Evolutionary conservation across 768 basidiomycete species (phyloP).

Genomic region (Rhodotorula kratochvilovae): DNA sequence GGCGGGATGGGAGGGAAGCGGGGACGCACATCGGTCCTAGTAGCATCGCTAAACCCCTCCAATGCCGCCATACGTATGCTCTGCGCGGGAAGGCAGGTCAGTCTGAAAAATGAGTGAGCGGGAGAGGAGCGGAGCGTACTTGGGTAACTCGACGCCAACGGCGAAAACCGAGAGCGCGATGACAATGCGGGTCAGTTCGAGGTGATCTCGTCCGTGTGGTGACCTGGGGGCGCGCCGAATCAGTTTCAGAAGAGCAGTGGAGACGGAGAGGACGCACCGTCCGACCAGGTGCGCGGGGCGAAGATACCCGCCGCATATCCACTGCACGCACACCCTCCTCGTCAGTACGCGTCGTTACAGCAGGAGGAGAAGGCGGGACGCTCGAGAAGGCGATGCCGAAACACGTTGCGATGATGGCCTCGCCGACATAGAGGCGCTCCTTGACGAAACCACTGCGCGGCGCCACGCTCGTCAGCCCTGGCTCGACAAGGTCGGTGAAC

Average conservation of each 20-base stretch:
- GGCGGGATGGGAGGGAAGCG: background rate
- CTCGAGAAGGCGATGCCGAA: constrained; percentile 62
- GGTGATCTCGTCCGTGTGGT: constrained; percentile 67
- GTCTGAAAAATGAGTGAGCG: background rate
- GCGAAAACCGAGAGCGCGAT: constrained; percentile 96
- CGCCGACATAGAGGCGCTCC: constrained; percentile 88
- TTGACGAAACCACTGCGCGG: constrained; percentile 60
- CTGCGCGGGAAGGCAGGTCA: constrained; percentile 48
- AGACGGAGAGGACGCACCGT: background rate
- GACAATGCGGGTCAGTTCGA: constrained; percentile 87
- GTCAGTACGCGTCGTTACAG: background rate
- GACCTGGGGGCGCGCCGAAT: constrained; percentile 2
- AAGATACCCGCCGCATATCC: constrained; percentile 43
- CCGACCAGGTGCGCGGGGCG: constrained; percentile 40
- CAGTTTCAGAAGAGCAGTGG: background rate
- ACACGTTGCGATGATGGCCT: constrained; percentile 91
- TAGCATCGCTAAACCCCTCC: constrained; percentile 80
- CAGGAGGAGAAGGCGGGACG: background rate
- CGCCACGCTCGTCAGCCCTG: background rate
- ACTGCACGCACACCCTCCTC: constrained; percentile 23
- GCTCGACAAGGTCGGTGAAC: background rate
- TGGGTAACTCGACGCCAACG: constrained; percentile 93
- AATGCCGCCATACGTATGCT: constrained; percentile 88
- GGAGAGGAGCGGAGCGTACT: constrained; percentile 29
- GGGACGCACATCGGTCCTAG: constrained; percentile 52